phyloP scores from a whole-genome alignment of 768 basidiomycete species.

The Gyrodon lividus region DNA sequence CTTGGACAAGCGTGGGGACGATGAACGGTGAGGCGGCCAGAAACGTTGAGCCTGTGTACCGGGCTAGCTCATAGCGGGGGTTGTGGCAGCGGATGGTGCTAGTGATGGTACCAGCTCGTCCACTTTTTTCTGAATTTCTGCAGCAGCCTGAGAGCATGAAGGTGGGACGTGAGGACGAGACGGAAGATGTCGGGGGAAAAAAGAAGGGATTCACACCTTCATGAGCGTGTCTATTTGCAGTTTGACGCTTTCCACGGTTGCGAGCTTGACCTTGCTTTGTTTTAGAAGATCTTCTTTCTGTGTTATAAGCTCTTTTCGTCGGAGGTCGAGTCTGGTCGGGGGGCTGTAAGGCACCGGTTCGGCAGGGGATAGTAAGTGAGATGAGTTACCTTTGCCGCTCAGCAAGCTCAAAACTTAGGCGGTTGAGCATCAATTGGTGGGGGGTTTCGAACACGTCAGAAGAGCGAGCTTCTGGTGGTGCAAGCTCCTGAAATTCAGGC shows the following conservation, averaged over 20 bases:
- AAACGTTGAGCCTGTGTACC: conserved; percentile 4
- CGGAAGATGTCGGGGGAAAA: background rate
- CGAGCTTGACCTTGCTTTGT: conserved; percentile 70
- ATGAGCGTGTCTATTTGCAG: conserved; percentile 71
- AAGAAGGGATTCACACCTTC: conserved; percentile 48
- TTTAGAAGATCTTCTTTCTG: conserved; percentile 80
- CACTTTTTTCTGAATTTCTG: conserved; percentile 75
- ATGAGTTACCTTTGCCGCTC: conserved; percentile 77
- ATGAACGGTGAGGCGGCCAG: conserved; percentile 1
- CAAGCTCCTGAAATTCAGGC: conserved; percentile 66
- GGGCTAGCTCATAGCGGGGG: conserved; percentile 24
- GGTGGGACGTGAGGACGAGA: conserved; percentile 12
- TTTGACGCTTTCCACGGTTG: conserved; percentile 77
- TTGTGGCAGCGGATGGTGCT: conserved; percentile 28
- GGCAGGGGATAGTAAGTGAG: conserved; percentile 5
- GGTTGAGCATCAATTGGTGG: conserved; percentile 86
- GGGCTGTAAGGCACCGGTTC: conserved; percentile 5
- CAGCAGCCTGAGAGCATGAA: conserved; percentile 49
- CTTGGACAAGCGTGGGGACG: conserved; percentile 8
- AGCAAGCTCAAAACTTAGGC: conserved; percentile 81
- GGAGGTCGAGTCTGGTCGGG: conserved; percentile 62
- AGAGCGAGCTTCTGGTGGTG: conserved; percentile 65
- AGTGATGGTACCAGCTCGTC: conserved; percentile 59
- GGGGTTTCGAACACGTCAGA: conserved; percentile 61
- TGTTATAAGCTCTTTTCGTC: conserved; percentile 61